Percentiles rank a stretch among this genome's conserved stretches.
Conservation (phyloP, 2,329 filamentous ascomycete genomes). For the Biscogniauxia marginata region DNA sequence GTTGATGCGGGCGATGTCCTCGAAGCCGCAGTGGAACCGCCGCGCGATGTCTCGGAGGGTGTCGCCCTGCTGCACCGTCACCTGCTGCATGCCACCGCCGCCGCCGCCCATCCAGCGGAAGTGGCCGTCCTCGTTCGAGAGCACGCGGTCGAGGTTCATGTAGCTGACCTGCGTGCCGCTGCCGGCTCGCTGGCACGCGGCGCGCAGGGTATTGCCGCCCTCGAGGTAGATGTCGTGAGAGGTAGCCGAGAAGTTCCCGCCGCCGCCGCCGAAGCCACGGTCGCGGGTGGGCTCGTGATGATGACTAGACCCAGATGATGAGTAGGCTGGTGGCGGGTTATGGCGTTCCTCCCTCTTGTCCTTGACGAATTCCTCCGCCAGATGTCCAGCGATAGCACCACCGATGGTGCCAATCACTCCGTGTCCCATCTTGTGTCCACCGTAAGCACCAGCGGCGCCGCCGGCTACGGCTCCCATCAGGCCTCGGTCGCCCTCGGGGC, state of each 20-base stretch:
- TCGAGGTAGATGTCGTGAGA: conserved; percentile 37
- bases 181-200: conserved; percentile 34
- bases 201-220: conserved; percentile 35
- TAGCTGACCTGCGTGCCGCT: conserved; percentile 35
- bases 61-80: conserved; percentile 42
- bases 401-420: conserved; percentile 40
- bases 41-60: conserved; percentile 40
- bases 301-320: conserved; percentile 11
- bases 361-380: conserved; percentile 40
- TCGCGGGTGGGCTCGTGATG: conserved; percentile 10
- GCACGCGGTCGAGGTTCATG: conserved; percentile 36
- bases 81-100: conserved; percentile 18
- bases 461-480: conserved; percentile 41
- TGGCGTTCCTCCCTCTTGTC: conserved; percentile 35
- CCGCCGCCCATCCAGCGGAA: conserved; percentile 36
- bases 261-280: conserved; percentile 21
- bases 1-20: conserved; percentile 41
- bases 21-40: conserved; percentile 33
- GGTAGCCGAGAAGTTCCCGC: conserved; percentile 36
- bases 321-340: conserved; percentile 12
- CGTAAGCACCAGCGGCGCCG: conserved; percentile 40
- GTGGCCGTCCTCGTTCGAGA: conserved; percentile 37
- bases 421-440: conserved; percentile 40
- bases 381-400: conserved; percentile 42
- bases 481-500: conserved; percentile 39